Base-by-base conservation (phyloP, 2,329 filamentous ascomycete genomes). In the Paecilomyces sp. region DNA sequence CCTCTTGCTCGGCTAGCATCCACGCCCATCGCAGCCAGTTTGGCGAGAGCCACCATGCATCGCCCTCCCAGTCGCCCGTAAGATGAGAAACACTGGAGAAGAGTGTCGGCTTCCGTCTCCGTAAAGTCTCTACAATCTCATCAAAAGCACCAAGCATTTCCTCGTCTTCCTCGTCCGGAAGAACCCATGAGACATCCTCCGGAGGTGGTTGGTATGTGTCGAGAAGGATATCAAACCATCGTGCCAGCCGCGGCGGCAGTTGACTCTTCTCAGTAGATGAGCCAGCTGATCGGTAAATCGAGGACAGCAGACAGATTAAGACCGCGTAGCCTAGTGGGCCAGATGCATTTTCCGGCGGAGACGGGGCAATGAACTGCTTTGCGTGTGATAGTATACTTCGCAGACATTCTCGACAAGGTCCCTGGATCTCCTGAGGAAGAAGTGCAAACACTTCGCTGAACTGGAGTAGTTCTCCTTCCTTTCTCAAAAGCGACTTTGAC, bases 21-120 rank as follows among this genome's bases (percentile, higher is more conserved):
- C 75, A 78, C 25, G 74, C 73, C 77, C 77, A 79, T 54, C 75
- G 73, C 54, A 79, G 18, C 71, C 72, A 74, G 22, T 74, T 70
- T 6, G 70, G 64, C 30, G 72, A 70, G 31, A 77, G 62, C 75
- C 75, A 77, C 64, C 68, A 71, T 56, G 65, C 66, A n/a, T 64
- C 64, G n/a, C 62, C 57, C 55, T 65, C 52, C 63, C 61, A 65
- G 13, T 62, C 62, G 3, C 66, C 68, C 3, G 66, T 65, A 33
- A 65, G 64, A 25, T 36, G 36, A 18, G 62, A 61, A 28, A 71
- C 22, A 11, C 31, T 56, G 1, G 58, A 55, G 54, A 69, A 67
- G 15, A 63, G 33, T 0, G 57, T 50, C 2, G 58, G 36, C 8
- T 63, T 60, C 24, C 58, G 60, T 3, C 54, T 55, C 3, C 60